Evolutionary conservation across 208 protist genomes (phyloP), one percentile per base, ranked within the genome.

Genomic region (Trypanosoma grayi): DNA sequence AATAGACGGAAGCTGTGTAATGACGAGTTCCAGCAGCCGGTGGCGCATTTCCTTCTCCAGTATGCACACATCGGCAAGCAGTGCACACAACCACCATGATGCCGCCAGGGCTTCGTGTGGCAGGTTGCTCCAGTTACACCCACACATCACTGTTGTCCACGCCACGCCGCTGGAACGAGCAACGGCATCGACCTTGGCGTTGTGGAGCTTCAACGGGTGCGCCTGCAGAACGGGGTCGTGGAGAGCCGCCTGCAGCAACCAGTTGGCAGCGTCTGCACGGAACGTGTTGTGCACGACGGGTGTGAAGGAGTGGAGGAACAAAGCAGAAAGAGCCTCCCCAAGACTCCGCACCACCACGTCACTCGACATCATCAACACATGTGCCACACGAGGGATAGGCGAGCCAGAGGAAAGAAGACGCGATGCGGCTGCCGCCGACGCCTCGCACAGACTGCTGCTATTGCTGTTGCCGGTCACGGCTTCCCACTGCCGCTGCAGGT

Each of bases 1-100:
- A 48, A 40, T 58, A 51, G 54, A 20, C 0, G 81, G 81, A 39
- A 92, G 69, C 28, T 77, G 22, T n/a, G 66, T 51, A 11, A 93
- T 27, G 48, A 89, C 76, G 0, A 44, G 13, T 20, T 87, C 75
- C 13, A 83, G 55, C 16, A 93, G 47, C n/a, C 24, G 39, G 1
- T 71, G 44, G 0, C 81, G 58, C 55, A 81, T 52, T 20, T 60
- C 63, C 27, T 43, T 16, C 11, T 74, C 53, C 9, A 89, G 67
- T 0, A 73, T 20, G 27, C 73, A 77, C 11, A 87, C 72, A 52
- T 90, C 78, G 0, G 66, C 56, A 14, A 87, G 31, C 54, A 87
- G 47, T 2, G 80, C 76, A 43, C 41, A 66, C 62, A 87, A 57
- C 83, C 87, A 90, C 87, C 83, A 90, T 41, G 60, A 72, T 11